These are phyloP conservation scores for Pythium myriotylum DNA, from an alignment of 352 stramenopile species.

Conservation along the genomic window DNA sequence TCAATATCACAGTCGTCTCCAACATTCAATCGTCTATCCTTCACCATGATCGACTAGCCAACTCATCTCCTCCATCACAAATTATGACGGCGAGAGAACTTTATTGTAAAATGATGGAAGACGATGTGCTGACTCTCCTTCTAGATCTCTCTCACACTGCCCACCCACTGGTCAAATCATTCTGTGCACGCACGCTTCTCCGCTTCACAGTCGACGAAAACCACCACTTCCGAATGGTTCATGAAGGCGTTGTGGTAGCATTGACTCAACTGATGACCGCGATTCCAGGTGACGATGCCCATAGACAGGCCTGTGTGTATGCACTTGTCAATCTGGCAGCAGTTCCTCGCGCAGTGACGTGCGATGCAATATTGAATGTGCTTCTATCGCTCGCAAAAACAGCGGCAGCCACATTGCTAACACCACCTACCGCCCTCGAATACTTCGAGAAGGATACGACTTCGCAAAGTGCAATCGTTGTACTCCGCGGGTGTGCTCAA, in stretches of 20 bases:
- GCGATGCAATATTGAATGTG: slow-evolving; percentile 62
- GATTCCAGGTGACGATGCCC: slow-evolving; percentile 46
- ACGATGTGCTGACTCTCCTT: slow-evolving; percentile 54
- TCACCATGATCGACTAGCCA: slow-evolving; percentile 1
- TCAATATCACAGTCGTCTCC: slow-evolving; percentile 62
- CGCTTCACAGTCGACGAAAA: slow-evolving; percentile 76
- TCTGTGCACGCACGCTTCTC: slow-evolving; percentile 69
- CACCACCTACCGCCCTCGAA: slow-evolving; percentile 12
- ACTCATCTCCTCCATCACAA: background rate
- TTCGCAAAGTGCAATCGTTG: background rate
- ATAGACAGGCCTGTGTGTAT: slow-evolving; percentile 63
- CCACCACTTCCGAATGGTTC: slow-evolving; percentile 78
- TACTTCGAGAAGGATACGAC: background rate
- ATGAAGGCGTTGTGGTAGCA: slow-evolving; percentile 67
- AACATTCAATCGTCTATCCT: background rate
- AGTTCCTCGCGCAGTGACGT: slow-evolving; percentile 72
- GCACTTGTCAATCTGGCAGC: slow-evolving; percentile 74
- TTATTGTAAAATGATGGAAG: slow-evolving; percentile 75
- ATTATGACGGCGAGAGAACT: slow-evolving; percentile 45
- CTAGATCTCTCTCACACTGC: slow-evolving; percentile 72
- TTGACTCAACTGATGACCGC: slow-evolving; percentile 69
- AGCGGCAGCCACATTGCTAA: slow-evolving; percentile 30
- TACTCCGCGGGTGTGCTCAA: slow-evolving; percentile 43
- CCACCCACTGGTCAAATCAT: slow-evolving; percentile 61
- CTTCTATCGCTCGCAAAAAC: slow-evolving; percentile 44